Evolutionary conservation across 163 green algal species (phyloP), one percentile per base, ranked within the genome.

Genomic region (Prototheca cutis): DNA sequence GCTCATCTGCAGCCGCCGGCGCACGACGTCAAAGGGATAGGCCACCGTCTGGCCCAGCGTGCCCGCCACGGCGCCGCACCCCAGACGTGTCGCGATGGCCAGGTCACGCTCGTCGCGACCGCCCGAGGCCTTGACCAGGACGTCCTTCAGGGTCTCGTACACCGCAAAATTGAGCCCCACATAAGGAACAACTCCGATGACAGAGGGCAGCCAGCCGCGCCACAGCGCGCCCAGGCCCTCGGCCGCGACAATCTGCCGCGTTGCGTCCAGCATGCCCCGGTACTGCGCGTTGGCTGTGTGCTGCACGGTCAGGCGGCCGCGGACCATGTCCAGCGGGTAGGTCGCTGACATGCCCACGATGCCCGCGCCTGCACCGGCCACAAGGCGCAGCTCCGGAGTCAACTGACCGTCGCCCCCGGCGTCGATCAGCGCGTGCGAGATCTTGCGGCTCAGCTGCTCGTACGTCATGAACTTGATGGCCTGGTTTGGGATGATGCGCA

Each of bases 301-400:
- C 53, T 98, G 87, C 55, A 97, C 87, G 10, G 89, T 97, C 18
- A 98, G 79, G n/a, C 90, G 75, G 7, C 90, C 90, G 2, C 90
- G 80, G 7, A 98, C 90, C 92, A 99, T 99, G 66, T 99, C 92
- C 63, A 99, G 75, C 4, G 91, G 92, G 64, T 99, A 99, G 3
- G 91, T 98, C 27, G 87, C 84, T 21, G 70, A 87, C 92, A 99
- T 99, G 53, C 84, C 92, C 6, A 98, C 77, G 54, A 98, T 97
- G 65, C 92, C 92, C 15, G 92, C 92, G 1, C 80, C 77, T 8
- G 90, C 92, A 17, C 92, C 92, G 13, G 87, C 87, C 18, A 71
- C 40, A 4, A 99, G 77, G 13, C 92, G 78, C 66, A 93, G 68
- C 25, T 83, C 52, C 1, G 92, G 90, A 2, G 83, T 96, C 53